phyloP scores from a whole-genome alignment of 371 early-diverging fungal genomes.

The Conidiobolus incongruus region DNA sequence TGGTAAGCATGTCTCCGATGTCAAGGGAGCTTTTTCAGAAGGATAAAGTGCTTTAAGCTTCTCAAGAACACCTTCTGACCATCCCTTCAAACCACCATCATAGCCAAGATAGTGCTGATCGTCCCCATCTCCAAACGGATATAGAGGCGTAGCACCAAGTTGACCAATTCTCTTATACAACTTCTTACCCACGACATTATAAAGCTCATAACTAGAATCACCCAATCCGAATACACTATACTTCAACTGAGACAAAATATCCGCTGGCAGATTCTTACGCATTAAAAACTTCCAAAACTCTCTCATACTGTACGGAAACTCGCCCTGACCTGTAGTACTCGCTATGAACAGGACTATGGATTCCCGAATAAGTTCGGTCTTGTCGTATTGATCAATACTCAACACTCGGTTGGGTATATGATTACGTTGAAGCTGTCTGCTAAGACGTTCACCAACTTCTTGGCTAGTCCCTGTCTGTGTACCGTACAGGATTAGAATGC shows the following conservation, averaged over 20 bases:
- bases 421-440: conserved; percentile 50
- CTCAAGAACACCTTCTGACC: conserved; percentile 52
- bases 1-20: not conserved
- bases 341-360: conserved; percentile 65
- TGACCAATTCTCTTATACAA: conserved; percentile 67
- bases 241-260: conserved; percentile 31
- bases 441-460: conserved; percentile 55
- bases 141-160: conserved; percentile 61
- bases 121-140: conserved; percentile 75
- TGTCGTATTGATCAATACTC: conserved; percentile 63
- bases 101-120: conserved; percentile 92
- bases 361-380: conserved; percentile 32
- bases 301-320: conserved; percentile 80
- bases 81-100: conserved; percentile 66
- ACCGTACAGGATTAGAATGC: conserved; percentile 38
- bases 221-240: conserved; percentile 87
- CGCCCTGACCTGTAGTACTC: conserved; percentile 90
- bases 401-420: conserved; percentile 22
- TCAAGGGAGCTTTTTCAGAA: conserved; percentile 4
- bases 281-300: conserved; percentile 79
- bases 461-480: conserved; percentile 69
- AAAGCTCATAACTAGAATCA: conserved; percentile 81
- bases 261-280: conserved; percentile 42
- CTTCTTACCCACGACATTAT: conserved; percentile 90
- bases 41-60: conserved; percentile 19